A percentile compares a stretch with the other conserved stretches of the same genome.
Evolutionary conservation across 2,329 filamentous ascomycete species (phyloP).

Genomic region (Hypoxylon rubiginosum): DNA sequence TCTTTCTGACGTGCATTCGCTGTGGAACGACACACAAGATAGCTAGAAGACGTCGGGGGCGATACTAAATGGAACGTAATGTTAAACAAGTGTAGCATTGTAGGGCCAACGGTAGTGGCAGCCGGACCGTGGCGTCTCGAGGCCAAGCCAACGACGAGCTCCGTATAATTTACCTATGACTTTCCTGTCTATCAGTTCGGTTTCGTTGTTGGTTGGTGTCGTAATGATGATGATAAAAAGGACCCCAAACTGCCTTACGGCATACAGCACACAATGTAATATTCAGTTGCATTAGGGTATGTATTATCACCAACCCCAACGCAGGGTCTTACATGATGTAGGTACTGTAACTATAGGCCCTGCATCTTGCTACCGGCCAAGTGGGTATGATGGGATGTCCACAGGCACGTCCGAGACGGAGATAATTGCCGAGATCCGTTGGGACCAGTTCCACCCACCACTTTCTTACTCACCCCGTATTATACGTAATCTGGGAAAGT

Average conservation of each 20-base stretch:
- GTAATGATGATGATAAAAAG: conserved; percentile 4
- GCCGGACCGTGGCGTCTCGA: conserved; percentile 5
- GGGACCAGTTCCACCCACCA: not conserved
- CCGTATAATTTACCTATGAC: conserved; percentile 11
- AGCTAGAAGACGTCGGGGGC: conserved; percentile 22
- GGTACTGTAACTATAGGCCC: conserved; percentile 16
- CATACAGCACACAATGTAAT: not conserved
- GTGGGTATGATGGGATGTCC: conserved; percentile 24
- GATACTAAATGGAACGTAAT: not conserved
- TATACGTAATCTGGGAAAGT: conserved; percentile 18
- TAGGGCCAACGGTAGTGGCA: conserved; percentile 14
- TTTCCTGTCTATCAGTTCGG: conserved; percentile 6
- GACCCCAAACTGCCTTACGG: not conserved
- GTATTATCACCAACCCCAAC: conserved; percentile 31
- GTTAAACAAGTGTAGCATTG: conserved; percentile 16
- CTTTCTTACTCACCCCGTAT: conserved; percentile 18
- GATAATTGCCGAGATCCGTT: conserved; percentile 32
- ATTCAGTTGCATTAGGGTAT: conserved; percentile 24
- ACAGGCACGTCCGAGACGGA: conserved; percentile 14
- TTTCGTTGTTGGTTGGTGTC: conserved; percentile 26
- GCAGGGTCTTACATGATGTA: conserved; percentile 41
- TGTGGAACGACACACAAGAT: conserved; percentile 21
- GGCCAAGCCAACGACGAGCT: not conserved
- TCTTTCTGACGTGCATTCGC: conserved; percentile 35
- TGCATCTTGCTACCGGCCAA: conserved; percentile 22